These are phyloP conservation scores for Xylaria sp. DNA, from an alignment of 2,329 filamentous ascomycete species.

Conservation along the genomic window DNA sequence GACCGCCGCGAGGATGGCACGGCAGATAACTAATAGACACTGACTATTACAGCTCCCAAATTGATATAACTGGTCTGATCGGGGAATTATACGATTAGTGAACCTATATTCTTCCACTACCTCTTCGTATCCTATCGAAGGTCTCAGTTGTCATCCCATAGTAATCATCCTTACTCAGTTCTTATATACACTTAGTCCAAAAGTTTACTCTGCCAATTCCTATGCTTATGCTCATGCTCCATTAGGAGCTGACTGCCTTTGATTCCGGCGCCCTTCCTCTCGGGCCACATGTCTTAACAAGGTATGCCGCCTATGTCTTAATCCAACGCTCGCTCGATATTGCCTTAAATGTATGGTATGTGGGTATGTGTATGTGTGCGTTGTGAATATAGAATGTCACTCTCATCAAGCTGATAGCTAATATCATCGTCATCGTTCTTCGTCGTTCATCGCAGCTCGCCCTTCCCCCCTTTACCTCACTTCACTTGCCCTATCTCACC, in stretches of 20 bases:
- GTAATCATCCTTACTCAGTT: not conserved
- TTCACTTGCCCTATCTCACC: too few relatives aligned
- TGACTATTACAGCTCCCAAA: not conserved
- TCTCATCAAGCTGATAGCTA: not conserved
- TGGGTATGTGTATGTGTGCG: not conserved
- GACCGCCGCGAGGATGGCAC: not conserved
- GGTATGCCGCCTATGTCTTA: not conserved
- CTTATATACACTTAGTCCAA: conserved; percentile 14
- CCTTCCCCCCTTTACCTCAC: not conserved
- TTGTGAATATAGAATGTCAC: not conserved
- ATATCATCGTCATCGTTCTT: not conserved
- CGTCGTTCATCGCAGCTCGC: not conserved
- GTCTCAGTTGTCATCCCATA: conserved; percentile 8
- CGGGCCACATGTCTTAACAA: not conserved
- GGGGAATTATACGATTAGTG: conserved; percentile 2
- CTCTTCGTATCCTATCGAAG: conserved; percentile 16
- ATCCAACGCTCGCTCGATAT: conserved; percentile 9
- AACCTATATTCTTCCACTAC: conserved; percentile 3
- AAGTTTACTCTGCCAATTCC: conserved; percentile 9
- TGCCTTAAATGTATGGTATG: not conserved
- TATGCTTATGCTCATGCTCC: not conserved
- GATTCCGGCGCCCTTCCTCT: not conserved
- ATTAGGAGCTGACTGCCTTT: not conserved
- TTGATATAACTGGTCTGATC: too few relatives aligned
- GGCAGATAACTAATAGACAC: not conserved